phyloP scores from a whole-genome alignment of 768 basidiomycete species.

The Panaeolus papilionaceus region DNA sequence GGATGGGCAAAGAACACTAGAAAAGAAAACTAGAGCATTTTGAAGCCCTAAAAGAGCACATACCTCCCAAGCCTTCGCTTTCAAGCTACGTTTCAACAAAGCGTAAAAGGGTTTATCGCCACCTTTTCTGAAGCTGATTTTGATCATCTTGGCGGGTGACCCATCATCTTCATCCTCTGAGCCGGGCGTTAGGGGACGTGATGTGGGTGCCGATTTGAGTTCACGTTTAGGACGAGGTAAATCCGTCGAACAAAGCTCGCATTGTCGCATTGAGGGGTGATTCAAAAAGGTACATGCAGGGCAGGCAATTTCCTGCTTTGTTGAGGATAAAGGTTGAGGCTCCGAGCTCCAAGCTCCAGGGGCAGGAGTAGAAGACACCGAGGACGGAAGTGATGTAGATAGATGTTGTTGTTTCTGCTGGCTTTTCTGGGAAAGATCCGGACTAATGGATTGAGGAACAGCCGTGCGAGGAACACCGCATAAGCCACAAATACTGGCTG shows the following conservation, averaged over 20 bases:
- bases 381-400: conserved; percentile 48
- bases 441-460: conserved; percentile 32
- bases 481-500: conserved; percentile 73
- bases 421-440: conserved; percentile 26
- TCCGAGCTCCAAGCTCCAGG: conserved; percentile 6
- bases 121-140: conserved; percentile 90
- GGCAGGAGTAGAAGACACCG: conserved; percentile 22
- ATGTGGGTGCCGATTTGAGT: conserved; percentile 68
- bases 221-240: conserved; percentile 49
- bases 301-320: conserved; percentile 59
- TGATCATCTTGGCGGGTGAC: conserved; percentile 57
- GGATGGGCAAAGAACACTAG: not conserved
- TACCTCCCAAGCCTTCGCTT: conserved; percentile 76
- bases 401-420: conserved; percentile 26
- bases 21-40: not conserved
- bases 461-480: conserved; percentile 79
- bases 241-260: conserved; percentile 87
- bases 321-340: conserved; percentile 31
- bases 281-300: conserved; percentile 94
- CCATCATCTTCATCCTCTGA: conserved; percentile 41
- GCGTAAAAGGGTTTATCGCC: conserved; percentile 87
- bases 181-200: conserved; percentile 64
- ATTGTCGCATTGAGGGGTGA: conserved; percentile 69
- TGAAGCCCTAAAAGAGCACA: conserved; percentile 1
- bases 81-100: conserved; percentile 71